Percentiles rank a stretch among this genome's conserved stretches.
Evolutionary conservation across 495 filamentous ascomycete genomes (phyloP).

Genomic region (Hypomontagnella monticulosa): DNA sequence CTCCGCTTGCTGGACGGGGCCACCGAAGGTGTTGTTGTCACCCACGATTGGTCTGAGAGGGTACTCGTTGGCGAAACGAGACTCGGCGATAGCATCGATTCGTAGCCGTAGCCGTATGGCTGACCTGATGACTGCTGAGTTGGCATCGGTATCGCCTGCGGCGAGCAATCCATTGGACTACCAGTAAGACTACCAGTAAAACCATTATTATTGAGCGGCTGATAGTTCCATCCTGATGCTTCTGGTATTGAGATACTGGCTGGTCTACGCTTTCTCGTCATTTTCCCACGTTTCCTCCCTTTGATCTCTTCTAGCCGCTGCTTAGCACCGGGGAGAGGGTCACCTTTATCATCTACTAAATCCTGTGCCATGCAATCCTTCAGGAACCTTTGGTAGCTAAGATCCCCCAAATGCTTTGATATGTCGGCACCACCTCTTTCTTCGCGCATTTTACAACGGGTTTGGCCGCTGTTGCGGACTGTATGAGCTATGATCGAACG

Average conservation of each 20-base stretch:
- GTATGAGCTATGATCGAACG: constrained; percentile 40
- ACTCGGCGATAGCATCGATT: too few species aligned
- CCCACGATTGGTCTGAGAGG: too few species aligned
- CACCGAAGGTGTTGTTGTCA: background rate
- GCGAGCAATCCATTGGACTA: too few species aligned
- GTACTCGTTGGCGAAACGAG: too few species aligned
- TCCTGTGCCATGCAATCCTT: constrained; percentile 10
- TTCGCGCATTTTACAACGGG: constrained; percentile 35
- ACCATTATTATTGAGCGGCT: too few species aligned
- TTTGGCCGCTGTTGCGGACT: constrained; percentile 36
- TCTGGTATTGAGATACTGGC: too few species aligned
- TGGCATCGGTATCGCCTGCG: background rate
- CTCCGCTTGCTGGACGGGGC: constrained; percentile 5
- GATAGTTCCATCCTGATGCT: too few species aligned
- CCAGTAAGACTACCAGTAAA: too few species aligned
- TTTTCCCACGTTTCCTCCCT: background rate
- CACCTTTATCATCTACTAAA: constrained; percentile 30
- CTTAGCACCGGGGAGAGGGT: constrained; percentile 16
- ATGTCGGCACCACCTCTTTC: constrained; percentile 48
- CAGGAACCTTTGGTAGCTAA: constrained; percentile 28
- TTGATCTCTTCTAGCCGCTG: background rate
- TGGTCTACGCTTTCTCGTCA: background rate
- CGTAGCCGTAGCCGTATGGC: too few species aligned
- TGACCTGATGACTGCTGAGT: too few species aligned
- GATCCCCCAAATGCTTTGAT: constrained; percentile 51